Evolutionary conservation across 306 rosid genomes (phyloP).

Genomic region (Dryas octopetala): DNA sequence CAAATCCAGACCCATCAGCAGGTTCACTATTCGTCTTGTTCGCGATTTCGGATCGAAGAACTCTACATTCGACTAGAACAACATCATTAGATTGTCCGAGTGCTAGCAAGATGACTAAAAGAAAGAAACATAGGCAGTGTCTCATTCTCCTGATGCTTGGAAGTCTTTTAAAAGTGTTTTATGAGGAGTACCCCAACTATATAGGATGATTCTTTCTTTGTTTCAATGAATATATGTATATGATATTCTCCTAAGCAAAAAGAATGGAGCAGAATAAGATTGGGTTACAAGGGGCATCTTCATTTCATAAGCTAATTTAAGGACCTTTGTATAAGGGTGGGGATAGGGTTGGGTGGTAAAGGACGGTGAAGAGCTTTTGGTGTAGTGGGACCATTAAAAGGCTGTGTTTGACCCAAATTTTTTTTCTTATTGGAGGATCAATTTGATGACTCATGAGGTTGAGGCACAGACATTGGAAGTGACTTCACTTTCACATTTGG

Average conservation of each 20-base stretch:
- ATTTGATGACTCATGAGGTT: slow-evolving; percentile 13
- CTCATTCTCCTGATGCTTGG: slow-evolving; percentile 41
- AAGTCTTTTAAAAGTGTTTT: not conserved
- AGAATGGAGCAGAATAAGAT: slow-evolving; percentile 47
- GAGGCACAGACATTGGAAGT: slow-evolving; percentile 39
- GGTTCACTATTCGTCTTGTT: slow-evolving; percentile 16
- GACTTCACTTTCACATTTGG: slow-evolving; percentile 14
- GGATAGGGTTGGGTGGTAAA: slow-evolving; percentile 40
- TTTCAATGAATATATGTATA: slow-evolving; percentile 11
- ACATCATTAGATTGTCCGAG: slow-evolving; percentile 19
- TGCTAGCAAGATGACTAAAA: slow-evolving; percentile 27
- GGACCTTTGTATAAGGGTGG: slow-evolving; percentile 24
- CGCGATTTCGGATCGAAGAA: slow-evolving; percentile 30
- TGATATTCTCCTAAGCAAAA: slow-evolving; percentile 35
- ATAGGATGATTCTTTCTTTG: slow-evolving; percentile 16
- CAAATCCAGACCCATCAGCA: slow-evolving; percentile 1
- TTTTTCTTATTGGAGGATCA: not conserved
- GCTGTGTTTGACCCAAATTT: slow-evolving; percentile 49
- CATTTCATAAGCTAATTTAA: slow-evolving; percentile 22
- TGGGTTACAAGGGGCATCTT: slow-evolving; percentile 52
- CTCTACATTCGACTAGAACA: slow-evolving; percentile 40
- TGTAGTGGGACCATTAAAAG: slow-evolving; percentile 45
- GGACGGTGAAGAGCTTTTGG: slow-evolving; percentile 56
- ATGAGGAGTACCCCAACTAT: not conserved
- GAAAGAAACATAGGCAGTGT: slow-evolving; percentile 17